Percentiles rank a stretch among this genome's conserved stretches.
Conservation (phyloP, 345 rosid genomes). For the Crucihimalaya himalaica region DNA sequence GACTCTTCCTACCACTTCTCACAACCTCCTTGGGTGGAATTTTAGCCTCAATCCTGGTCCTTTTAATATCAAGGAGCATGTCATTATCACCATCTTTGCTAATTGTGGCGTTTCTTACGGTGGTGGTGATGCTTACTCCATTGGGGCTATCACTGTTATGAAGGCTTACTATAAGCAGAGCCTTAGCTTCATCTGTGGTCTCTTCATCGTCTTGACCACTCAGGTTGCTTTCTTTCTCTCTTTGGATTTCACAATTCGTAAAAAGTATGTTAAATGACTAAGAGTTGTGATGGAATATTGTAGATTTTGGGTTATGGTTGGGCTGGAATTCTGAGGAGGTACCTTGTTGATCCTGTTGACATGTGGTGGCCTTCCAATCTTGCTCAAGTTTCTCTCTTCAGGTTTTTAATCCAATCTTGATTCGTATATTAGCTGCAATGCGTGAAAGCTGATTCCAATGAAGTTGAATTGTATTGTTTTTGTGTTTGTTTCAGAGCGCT, state of each 20-base stretch:
- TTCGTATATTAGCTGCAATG: neutral
- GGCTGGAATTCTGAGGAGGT: slow-evolving; percentile 98
- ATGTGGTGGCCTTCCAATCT: slow-evolving; percentile 99
- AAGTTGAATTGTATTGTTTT: neutral
- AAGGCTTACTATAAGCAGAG: slow-evolving; percentile 90
- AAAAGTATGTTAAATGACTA: neutral
- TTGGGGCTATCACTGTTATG: slow-evolving; percentile 97
- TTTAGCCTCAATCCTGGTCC: slow-evolving; percentile 90
- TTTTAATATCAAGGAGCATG: slow-evolving; percentile 97
- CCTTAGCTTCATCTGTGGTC: slow-evolving; percentile 68
- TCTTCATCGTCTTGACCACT: slow-evolving; percentile 83
- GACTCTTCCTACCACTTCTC: slow-evolving; percentile 55
- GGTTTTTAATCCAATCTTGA: slow-evolving; percentile 43
- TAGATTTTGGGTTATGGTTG: slow-evolving; percentile 97
- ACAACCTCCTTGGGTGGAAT: slow-evolving; percentile 51
- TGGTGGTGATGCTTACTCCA: slow-evolving; percentile 98
- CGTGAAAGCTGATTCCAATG: neutral
- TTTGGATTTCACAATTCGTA: neutral
- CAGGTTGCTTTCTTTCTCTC: slow-evolving; percentile 53
- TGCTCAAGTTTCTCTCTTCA: slow-evolving; percentile 97
- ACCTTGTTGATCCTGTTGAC: slow-evolving; percentile 92
- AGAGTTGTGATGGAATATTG: neutral
- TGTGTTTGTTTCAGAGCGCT: slow-evolving; percentile 65
- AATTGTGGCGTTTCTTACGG: slow-evolving; percentile 90
- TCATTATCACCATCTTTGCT: slow-evolving; percentile 90